Evolutionary conservation across 1,139 yeast species (phyloP), one percentile per base, ranked within the genome.

Genomic region (Zhuliangozyma blackwelliae): DNA sequence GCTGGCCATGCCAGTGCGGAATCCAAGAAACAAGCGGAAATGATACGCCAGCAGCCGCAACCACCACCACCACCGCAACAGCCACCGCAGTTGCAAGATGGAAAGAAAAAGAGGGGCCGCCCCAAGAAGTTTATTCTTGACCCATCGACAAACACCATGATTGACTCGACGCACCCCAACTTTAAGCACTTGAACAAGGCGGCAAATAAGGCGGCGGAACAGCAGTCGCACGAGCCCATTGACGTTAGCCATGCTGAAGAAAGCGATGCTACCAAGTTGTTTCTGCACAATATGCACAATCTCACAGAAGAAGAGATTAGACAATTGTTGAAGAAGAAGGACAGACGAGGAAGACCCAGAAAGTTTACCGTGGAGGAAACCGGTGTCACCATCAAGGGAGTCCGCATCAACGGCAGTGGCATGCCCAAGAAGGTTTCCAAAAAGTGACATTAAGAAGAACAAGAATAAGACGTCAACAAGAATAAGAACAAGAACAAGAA

Each of bases 301-400:
- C 57, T 65, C 35, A 63, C 59, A 33, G 68, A 65, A 29, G 61
- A 56, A 16, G 72, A 68, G 13, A 69, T 69, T 23, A 59, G 63
- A 41, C 60, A 63, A 38, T 55, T 70, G 33, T 51, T 70, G 28
- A 57, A 59, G 40, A 68, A 60, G 51, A 70, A 70, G 41, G 76
- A 70, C 43, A 61, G 59, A 40, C 51, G 76, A 38, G 79, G 79
- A 10, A 57, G 79, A 46, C 79, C 79, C 5, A 57, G 79, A 44
- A 74, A 74, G 47, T 70, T 71, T 42, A 75, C 77, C 1, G 55
- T 68, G 10, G 77, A 69, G 40, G 69, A 69, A 43, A 67, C 74
- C n/a, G 76, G 76, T 3, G 53, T 68, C 5, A 69, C 75, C 10
- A 71, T 70, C 33, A 67, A 64, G 46, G 75, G 76, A 1, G 63